Percentiles rank a stretch among this genome's conserved stretches.
Evolutionary conservation across 192 early-diverging fungal species (phyloP).

Genomic region (Gryganskiella cystojenkinii): DNA sequence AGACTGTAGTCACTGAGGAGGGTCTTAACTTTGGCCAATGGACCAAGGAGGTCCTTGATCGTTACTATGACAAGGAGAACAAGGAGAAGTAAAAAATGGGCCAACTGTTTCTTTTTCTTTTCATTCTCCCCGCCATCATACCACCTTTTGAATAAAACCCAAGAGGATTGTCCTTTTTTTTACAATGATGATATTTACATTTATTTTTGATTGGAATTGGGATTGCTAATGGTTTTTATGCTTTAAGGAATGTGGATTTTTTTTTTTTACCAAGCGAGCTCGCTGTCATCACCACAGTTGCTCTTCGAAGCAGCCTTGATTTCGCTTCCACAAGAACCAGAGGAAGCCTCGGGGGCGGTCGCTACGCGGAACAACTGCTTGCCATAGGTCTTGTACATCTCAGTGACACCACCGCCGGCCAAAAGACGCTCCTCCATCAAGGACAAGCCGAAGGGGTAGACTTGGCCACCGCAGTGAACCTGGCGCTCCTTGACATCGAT

Average conservation of each 20-base stretch:
- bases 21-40: constrained; percentile 49
- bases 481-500: constrained; percentile 76
- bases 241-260: background rate
- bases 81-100: constrained; percentile 4
- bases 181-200: no score
- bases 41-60: constrained; percentile 50
- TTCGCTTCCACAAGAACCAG: constrained; percentile 37
- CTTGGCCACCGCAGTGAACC: constrained; percentile 66
- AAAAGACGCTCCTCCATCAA: constrained; percentile 82
- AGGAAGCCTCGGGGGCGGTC: constrained; percentile 62
- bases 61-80: constrained; percentile 43
- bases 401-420: constrained; percentile 77
- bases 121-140: no score
- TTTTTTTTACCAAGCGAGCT: constrained; percentile 45
- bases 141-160: background rate
- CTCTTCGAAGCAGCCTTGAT: constrained; percentile 31
- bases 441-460: constrained; percentile 71
- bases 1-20: constrained; percentile 50
- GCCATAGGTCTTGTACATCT: constrained; percentile 85
- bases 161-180: no score
- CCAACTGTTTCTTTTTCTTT: background rate
- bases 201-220: no score
- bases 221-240: no score
- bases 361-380: constrained; percentile 78
- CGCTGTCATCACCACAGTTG: constrained; percentile 49